These are phyloP conservation scores for Magnolia officinalis DNA, from an alignment of 164 flowering plant species.

Conservation along the genomic window DNA sequence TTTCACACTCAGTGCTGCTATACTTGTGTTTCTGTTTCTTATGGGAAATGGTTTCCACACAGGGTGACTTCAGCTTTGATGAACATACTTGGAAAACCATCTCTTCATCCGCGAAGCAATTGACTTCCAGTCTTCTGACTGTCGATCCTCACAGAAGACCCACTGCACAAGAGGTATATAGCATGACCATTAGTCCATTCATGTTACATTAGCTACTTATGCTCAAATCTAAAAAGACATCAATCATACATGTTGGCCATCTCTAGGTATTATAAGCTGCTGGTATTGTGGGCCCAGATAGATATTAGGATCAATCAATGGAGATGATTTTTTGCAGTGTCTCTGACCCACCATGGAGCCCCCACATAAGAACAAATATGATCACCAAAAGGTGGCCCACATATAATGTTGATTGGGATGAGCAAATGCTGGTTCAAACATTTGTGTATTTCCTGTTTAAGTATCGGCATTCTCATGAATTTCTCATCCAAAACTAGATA, in stretches of 20 bases:
- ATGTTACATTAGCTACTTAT: background rate
- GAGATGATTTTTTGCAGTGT: background rate
- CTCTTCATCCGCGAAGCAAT: conserved; percentile 58
- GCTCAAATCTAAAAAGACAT: too few species aligned
- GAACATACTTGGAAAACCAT: conserved; percentile 75
- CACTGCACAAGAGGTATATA: conserved; percentile 57
- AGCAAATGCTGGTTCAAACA: too few species aligned
- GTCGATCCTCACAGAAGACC: conserved; percentile 65
- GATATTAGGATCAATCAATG: background rate
- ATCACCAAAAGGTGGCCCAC: too few species aligned
- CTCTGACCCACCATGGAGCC: background rate
- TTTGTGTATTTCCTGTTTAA: too few species aligned
- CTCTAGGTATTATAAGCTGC: background rate
- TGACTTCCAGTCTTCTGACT: conserved; percentile 52
- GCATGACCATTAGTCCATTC: conserved; percentile 2
- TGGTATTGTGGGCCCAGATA: background rate
- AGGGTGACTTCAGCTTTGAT: conserved; percentile 70
- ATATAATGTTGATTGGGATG: too few species aligned
- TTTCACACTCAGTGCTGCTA: background rate
- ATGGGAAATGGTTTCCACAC: conserved; percentile 5
- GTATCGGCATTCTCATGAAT: too few species aligned
- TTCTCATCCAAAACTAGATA: too few species aligned
- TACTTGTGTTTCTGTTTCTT: background rate
- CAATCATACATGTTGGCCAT: background rate
- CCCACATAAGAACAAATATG: too few species aligned